These are phyloP conservation scores for Sugiyamaella americana DNA, from an alignment of 805 yeast genomes.

Conservation along the genomic window DNA sequence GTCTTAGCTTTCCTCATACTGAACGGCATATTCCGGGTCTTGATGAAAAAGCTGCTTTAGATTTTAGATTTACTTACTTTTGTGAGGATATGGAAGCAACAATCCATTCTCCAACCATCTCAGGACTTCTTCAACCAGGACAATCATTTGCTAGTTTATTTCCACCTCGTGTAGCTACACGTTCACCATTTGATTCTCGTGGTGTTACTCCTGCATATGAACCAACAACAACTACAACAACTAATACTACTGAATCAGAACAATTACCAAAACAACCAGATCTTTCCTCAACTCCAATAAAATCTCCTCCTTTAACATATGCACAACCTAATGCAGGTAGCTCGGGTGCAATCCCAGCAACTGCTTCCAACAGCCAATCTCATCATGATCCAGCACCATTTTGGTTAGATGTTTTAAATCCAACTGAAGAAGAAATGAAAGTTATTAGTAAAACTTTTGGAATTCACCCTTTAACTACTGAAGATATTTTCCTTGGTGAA, in stretches of 20 bases:
- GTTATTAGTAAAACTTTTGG: conserved; percentile 85
- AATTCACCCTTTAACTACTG: conserved; percentile 93
- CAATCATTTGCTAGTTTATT: conserved; percentile 60
- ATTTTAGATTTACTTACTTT: conserved; percentile 82
- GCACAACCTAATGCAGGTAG: neutral
- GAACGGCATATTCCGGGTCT: conserved; percentile 16
- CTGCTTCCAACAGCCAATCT: neutral
- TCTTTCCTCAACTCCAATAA: neutral
- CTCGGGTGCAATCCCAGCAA: neutral
- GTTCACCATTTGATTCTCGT: conserved; percentile 7
- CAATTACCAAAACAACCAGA: neutral
- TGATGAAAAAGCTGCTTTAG: conserved; percentile 41
- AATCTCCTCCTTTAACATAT: neutral
- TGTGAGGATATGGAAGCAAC: conserved; percentile 87
- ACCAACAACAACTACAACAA: neutral
- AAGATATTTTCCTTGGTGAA: conserved; percentile 88
- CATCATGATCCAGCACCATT: conserved; percentile 40
- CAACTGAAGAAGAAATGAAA: conserved; percentile 96
- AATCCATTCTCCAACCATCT: conserved; percentile 79
- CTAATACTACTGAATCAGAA: neutral
- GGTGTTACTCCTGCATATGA: conserved; percentile 7
- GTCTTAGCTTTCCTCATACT: conserved; percentile 4
- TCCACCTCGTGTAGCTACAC: conserved; percentile 26
- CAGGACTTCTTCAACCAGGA: conserved; percentile 66
- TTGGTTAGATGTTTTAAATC: conserved; percentile 90